phyloP scores from a whole-genome alignment of 2,329 filamentous ascomycete genomes.

The Penicillium sp. region DNA sequence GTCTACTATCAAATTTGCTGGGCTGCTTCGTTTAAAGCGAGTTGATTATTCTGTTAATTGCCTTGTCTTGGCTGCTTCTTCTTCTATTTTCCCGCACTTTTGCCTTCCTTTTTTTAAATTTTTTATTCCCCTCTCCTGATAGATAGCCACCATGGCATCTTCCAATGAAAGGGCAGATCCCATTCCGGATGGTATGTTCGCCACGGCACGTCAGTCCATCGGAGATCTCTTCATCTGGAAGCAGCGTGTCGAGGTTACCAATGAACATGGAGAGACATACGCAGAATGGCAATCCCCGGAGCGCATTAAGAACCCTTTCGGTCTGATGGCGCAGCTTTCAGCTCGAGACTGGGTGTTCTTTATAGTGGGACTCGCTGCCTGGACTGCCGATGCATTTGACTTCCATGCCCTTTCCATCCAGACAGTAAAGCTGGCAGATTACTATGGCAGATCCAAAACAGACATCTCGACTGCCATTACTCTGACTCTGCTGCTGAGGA shows the following conservation, averaged over 20 bases:
- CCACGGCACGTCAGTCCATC: slow-evolving; percentile 63
- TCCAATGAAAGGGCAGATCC: slow-evolving; percentile 59
- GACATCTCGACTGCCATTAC: slow-evolving; percentile 62
- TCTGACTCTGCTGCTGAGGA: slow-evolving; percentile 70
- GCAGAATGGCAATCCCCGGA: slow-evolving; percentile 68
- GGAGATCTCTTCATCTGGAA: slow-evolving; percentile 70
- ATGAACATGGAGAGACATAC: slow-evolving; percentile 59
- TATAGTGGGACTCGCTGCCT: slow-evolving; percentile 68
- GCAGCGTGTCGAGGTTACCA: slow-evolving; percentile 60
- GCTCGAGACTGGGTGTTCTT: slow-evolving; percentile 72
- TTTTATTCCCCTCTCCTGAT: neutral
- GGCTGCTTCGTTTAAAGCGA: neutral
- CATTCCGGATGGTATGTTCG: slow-evolving; percentile 61
- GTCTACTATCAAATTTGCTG: neutral
- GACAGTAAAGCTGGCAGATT: slow-evolving; percentile 64
- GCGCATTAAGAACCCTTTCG: slow-evolving; percentile 67
- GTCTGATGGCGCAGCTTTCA: slow-evolving; percentile 62
- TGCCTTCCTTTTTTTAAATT: neutral
- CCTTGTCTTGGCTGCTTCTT: neutral
- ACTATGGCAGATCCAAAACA: slow-evolving; percentile 60
- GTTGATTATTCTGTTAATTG: neutral
- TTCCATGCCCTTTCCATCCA: slow-evolving; percentile 80
- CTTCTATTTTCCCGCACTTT: neutral
- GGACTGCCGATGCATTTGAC: slow-evolving; percentile 81
- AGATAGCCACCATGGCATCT: slow-evolving; percentile 1